Evolutionary conservation across 768 basidiomycete species (phyloP), one percentile per base, ranked within the genome.

Genomic region (Wakefieldia striispora): DNA sequence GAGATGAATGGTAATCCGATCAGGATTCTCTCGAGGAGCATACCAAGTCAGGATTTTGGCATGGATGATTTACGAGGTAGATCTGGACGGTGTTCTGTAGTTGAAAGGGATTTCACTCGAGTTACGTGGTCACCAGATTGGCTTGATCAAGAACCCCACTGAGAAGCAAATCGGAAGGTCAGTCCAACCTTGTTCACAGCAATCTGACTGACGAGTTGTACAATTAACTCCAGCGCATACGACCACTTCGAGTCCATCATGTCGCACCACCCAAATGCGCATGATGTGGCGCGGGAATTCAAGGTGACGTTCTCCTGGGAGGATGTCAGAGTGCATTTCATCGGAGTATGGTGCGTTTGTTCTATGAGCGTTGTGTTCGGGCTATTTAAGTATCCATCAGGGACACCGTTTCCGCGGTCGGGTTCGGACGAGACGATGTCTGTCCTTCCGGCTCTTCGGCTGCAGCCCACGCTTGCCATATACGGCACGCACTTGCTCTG

Each of bases 391-490:
- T 10, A 38, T 26, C 3, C 16, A 26, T 26, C 46, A 84, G 82
- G 81, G 83, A 86, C 50, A 84, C 82, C 2, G 83, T 86, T 7
- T 75, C 77, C 35, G 83, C 82, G 0, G 81, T 84, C 20, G 82
- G 82, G 11, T 41, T 81, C 35, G 70, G 82, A 46, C 73, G 50
- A 35, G 53, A 75, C 2, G 71, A 72, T 33, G 66, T 76, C 6
- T 60, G 55, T 20, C 70, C 83, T 1, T 83, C 82, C 0, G 84
- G 83, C 57, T 77, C 77, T 0, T 74, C 72, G 4, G 78, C 76
- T 13, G 79, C 81, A 47, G 76, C 71, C 8, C 76, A 77, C 47
- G 77, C 83, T 34, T 71, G 71, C 4, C 74, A 76, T 13, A 82
- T 85, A 66, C 74, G 84, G 9, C 83, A 86, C 48, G 82, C 82